Conservation (phyloP, 140 eudicot genomes). For the Flaveria floridana region DNA sequence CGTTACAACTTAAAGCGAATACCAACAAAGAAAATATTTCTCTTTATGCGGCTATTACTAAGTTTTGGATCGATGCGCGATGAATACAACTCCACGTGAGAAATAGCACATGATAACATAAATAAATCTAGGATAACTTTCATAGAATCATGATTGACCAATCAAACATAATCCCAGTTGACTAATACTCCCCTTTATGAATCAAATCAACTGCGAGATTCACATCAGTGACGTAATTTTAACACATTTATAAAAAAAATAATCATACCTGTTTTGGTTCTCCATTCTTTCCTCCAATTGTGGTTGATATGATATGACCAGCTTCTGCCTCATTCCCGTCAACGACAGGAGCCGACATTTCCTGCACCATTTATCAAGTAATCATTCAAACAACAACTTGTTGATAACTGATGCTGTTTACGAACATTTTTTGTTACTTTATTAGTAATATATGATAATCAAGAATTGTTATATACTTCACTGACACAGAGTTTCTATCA, state of each 20-base stretch:
- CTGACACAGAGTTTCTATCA: background rate
- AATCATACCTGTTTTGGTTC: constrained; percentile 87
- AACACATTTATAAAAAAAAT: constrained; percentile 3
- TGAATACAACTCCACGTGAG: constrained; percentile 10
- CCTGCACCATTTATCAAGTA: constrained; percentile 36
- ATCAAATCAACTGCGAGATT: constrained; percentile 22
- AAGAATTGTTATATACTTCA: background rate
- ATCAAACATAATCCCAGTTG: constrained; percentile 5
- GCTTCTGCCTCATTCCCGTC: constrained; percentile 70
- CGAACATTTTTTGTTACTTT: background rate
- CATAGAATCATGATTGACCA: constrained; percentile 10
- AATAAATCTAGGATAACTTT: background rate
- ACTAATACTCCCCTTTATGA: background rate
- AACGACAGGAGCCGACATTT: constrained; percentile 66
- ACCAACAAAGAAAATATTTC: constrained; percentile 7
- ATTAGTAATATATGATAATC: background rate
- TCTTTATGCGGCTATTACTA: background rate
- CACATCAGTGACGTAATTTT: background rate
- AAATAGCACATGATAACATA: background rate
- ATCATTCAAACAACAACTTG: background rate
- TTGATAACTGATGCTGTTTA: background rate
- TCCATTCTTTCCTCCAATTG: constrained; percentile 96
- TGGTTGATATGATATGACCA: constrained; percentile 90
- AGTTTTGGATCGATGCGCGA: background rate
- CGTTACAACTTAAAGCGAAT: background rate